Percentiles rank a stretch among this genome's conserved stretches.
phyloP scores from a whole-genome alignment of 2,329 filamentous ascomycete species.

The Apiospora sp. region DNA sequence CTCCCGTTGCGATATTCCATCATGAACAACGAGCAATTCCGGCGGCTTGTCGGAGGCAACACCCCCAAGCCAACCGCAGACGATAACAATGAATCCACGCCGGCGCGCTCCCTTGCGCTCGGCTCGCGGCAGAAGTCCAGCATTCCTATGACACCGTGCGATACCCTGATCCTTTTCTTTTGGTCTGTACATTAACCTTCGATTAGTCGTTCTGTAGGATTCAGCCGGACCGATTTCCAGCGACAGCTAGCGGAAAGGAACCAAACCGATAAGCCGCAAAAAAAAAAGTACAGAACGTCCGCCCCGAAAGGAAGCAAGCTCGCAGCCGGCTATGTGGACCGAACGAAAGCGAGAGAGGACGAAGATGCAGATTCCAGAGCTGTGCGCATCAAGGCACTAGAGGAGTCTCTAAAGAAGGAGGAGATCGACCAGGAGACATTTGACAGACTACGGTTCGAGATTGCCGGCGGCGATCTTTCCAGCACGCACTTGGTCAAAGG shows the following conservation, averaged over 20 bases:
- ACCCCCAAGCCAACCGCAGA: conserved; percentile 49
- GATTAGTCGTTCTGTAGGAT: conserved; percentile 69
- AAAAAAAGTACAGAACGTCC: conserved; percentile 81
- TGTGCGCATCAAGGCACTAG: conserved; percentile 77
- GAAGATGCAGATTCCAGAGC: conserved; percentile 63
- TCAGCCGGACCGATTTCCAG: conserved; percentile 73
- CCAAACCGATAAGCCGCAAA: conserved; percentile 62
- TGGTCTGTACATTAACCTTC: neutral
- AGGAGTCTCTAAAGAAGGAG: conserved; percentile 81
- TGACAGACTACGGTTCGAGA: conserved; percentile 75
- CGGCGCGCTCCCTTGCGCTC: conserved; percentile 58
- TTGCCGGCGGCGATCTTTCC: conserved; percentile 80
- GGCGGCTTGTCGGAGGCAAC: conserved; percentile 72
- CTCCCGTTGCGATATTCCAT: neutral
- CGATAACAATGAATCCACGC: conserved; percentile 54
- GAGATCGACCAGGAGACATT: conserved; percentile 85
- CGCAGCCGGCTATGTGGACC: conserved; percentile 83
- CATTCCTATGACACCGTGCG: conserved; percentile 94
- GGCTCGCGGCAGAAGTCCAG: conserved; percentile 81
- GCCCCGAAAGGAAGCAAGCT: conserved; percentile 85
- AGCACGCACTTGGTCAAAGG: conserved; percentile 93
- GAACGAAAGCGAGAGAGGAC: conserved; percentile 70
- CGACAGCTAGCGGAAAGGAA: conserved; percentile 82
- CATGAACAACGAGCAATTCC: conserved; percentile 98
- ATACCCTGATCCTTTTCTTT: neutral